Evolutionary conservation across 2,329 filamentous ascomycete genomes (phyloP), one percentile per base, ranked within the genome.

Genomic region (Cryphonectria parasitica): DNA sequence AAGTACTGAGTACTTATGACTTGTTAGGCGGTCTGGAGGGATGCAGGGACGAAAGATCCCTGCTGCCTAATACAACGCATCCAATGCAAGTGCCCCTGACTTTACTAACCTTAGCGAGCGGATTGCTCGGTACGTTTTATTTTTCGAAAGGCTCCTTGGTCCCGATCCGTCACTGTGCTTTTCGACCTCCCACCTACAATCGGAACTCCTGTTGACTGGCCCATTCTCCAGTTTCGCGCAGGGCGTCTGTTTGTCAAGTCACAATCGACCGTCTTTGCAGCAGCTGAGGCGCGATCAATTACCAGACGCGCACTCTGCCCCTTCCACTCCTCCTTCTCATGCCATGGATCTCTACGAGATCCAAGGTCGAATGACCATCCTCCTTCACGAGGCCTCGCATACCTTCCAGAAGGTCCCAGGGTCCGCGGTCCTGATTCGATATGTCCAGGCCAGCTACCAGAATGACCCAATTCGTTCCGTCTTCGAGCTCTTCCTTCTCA

Each of bases 381-480:
- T 86, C 74, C 81, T 88, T 62, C 82, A 86, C 72, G 83, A 86
- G 74, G 81, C 87, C 34, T 84, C 85, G 67, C 83, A 89, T 71
- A 87, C 90, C 70, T 97, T 99, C 79, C 95, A 98, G 77, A 93
- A 92, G 78, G 88, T 99, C 54, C 97, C 96, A 41, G 96, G 96
- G 67, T 98, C 95, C 41, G 93, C 95, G 58, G 97, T 99, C 76
- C 86, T 98, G 77, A 89, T 97, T 76, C 93, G 96, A 73, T 99
- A 99, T 82, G 94, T 99, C 79, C 93, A 93, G 81, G 97, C 94
- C 70, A 97, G 94, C 80, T 98, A 99, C 84, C 96, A 99, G 83
- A 92, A 99, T 79, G 96, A 99, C 77, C 96, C 96, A 13, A 90
- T 98, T 69, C 92, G 97, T 68, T 97, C 94, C 67, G 94, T 93